Conservation (phyloP, 345 rosid genomes). For the Combretum micranthum region DNA sequence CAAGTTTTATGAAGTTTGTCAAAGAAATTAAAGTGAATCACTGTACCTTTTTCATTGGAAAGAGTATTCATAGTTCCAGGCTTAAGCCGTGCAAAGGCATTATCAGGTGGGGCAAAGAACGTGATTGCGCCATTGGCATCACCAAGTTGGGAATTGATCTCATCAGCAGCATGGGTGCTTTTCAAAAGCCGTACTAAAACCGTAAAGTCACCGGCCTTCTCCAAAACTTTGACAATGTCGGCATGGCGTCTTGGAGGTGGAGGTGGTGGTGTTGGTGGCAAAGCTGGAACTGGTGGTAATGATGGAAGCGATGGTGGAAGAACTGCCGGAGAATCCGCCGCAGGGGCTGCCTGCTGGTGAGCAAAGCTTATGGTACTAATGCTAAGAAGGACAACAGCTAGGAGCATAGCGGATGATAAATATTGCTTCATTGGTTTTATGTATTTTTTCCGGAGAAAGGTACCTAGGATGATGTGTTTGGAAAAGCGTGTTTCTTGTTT, state of each 20-base stretch:
- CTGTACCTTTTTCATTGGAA: slow-evolving; percentile 10
- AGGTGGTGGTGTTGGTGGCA: slow-evolving; percentile 13
- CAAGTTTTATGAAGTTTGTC: too few species aligned
- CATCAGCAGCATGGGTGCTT: slow-evolving; percentile 23
- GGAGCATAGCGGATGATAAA: too few species aligned
- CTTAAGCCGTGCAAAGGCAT: not conserved
- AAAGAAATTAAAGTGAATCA: too few species aligned
- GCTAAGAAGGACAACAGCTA: too few species aligned
- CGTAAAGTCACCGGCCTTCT: slow-evolving; percentile 42
- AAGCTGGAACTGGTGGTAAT: not conserved
- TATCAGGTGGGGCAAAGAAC: slow-evolving; percentile 1
- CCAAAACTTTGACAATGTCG: slow-evolving; percentile 48
- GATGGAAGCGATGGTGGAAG: too few species aligned
- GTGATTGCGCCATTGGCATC: not conserved
- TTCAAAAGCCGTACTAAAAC: slow-evolving; percentile 35
- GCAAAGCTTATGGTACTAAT: too few species aligned
- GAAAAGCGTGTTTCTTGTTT: too few species aligned
- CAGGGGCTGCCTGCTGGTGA: too few species aligned
- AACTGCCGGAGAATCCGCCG: too few species aligned
- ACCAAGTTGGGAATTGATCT: slow-evolving; percentile 2
- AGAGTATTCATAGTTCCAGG: slow-evolving; percentile 1
- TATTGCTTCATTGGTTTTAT: too few species aligned
- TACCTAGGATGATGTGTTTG: too few species aligned
- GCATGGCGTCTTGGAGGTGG: slow-evolving; percentile 21
- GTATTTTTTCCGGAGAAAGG: too few species aligned